phyloP scores from a whole-genome alignment of 495 filamentous ascomycete species.

The Neurospora sp. region DNA sequence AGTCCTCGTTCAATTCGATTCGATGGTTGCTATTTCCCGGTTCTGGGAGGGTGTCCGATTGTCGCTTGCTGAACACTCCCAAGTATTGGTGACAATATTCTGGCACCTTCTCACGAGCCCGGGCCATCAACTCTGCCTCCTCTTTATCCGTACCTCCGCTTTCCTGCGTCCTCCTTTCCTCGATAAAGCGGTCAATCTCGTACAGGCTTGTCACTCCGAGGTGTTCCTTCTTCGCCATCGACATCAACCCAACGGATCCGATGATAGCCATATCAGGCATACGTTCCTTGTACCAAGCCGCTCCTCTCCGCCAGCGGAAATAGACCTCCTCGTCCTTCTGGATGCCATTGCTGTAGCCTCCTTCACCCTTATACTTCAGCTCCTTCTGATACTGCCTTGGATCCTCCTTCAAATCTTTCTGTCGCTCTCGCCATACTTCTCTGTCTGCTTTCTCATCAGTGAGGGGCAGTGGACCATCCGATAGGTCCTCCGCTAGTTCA shows the following conservation, averaged over 20 bases:
- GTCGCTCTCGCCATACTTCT: no score
- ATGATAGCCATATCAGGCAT: not conserved
- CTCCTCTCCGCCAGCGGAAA: not conserved
- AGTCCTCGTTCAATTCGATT: not conserved
- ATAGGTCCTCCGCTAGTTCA: no score
- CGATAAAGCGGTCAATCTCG: not conserved
- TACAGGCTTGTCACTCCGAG: not conserved
- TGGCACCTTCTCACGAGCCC: not conserved
- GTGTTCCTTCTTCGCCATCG: not conserved
- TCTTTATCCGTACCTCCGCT: not conserved
- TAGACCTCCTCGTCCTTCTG: not conserved
- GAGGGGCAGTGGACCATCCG: no score
- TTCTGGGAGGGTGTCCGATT: not conserved
- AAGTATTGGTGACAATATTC: not conserved
- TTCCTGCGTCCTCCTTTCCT: not conserved
- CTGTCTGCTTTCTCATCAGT: no score
- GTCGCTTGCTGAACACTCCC: not conserved
- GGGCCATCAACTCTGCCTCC: not conserved
- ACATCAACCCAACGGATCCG: not conserved
- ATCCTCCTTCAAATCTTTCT: no score
- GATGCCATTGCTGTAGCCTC: not conserved
- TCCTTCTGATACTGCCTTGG: not conserved
- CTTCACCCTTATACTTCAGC: not conserved
- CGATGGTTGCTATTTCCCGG: not conserved
- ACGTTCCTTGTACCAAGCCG: not conserved